Base-by-base conservation (phyloP, 2,329 filamentous ascomycete genomes). In the Bipolaris zeicola region DNA sequence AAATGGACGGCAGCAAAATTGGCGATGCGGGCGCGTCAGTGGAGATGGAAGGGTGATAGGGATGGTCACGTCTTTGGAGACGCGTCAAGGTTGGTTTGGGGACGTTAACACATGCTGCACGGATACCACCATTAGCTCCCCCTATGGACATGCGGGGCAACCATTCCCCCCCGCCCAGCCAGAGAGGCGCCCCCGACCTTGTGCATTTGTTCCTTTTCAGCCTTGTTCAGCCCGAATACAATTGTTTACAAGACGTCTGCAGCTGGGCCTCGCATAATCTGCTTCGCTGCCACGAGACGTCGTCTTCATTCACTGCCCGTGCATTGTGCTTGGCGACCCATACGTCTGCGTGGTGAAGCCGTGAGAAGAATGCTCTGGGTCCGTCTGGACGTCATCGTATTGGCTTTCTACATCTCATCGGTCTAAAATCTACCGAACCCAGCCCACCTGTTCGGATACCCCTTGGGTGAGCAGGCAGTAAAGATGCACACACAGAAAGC, bases 21-120 rank as follows among this genome's bases (percentile, higher is more conserved):
- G 62, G 64, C 66, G 70, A 70, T 71, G 68, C 50, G 62, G 55
- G 63, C 53, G 56, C 62, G 59, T 50, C 52, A 48, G 58, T 52
- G 59, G 58, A 50, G 62, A 60, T 66, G 62, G 58, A 58, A 57
- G 53, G 53, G 47, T 45, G 53, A 48, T 38, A 61, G 63, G 28
- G 51, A 65, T 57, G 62, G 58, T 55, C 62, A 61, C 61, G 62
- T 64, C 64, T 67, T 67, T 46, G 54, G 38, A 61, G 57, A 62
- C 62, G 65, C 70, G 70, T 72, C 63, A 47, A 58, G 56, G 59
- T 57, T 45, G 26, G 39, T 42, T 42, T 33, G 58, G 60, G 57
- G 39, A 45, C 50, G 50, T 42, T 50, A 47, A 50, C 36, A 57
- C 54, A 57, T 57, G 60, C 60, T 57, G 60, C 60, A 63, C 60